phyloP scores from a whole-genome alignment of 768 basidiomycete species.

The Gautieria morchelliformis region DNA sequence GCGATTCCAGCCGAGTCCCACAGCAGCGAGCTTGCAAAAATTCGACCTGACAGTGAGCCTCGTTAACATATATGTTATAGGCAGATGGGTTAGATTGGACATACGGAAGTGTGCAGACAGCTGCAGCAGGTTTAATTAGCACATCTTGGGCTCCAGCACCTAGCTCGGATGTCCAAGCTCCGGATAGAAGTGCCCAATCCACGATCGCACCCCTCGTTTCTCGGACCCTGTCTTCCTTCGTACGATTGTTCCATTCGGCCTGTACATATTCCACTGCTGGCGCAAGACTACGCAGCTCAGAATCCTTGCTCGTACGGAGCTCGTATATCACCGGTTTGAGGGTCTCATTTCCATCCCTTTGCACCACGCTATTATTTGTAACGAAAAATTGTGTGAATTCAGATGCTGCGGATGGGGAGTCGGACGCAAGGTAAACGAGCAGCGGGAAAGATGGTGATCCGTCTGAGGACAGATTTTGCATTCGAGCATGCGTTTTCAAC shows the following conservation, averaged over 20 bases:
- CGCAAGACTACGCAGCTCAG: conserved; percentile 37
- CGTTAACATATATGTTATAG: background rate
- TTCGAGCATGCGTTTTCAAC: conserved; percentile 29
- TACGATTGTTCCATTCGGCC: conserved; percentile 34
- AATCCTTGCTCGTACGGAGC: conserved; percentile 31
- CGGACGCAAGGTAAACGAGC: conserved; percentile 51
- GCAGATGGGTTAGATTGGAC: conserved; percentile 11
- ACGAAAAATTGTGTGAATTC: conserved; percentile 35
- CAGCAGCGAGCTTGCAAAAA: conserved; percentile 47
- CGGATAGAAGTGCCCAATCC: conserved; percentile 57
- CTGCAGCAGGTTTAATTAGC: conserved; percentile 32
- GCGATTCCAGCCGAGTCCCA: conserved; percentile 54
- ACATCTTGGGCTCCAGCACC: conserved; percentile 18
- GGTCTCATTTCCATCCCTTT: background rate
- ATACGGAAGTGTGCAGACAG: conserved; percentile 51
- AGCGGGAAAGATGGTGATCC: conserved; percentile 19
- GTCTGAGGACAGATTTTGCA: conserved; percentile 20
- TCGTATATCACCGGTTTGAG: conserved; percentile 30
- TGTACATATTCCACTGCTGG: conserved; percentile 49
- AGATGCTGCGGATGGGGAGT: conserved; percentile 35
- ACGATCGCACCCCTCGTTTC: conserved; percentile 57
- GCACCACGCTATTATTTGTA: conserved; percentile 9
- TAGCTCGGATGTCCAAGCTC: conserved; percentile 40
- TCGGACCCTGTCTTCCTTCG: conserved; percentile 31
- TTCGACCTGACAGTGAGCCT: conserved; percentile 37